phyloP scores from a whole-genome alignment of 805 yeast genomes.

The Yarrowia sp. region DNA sequence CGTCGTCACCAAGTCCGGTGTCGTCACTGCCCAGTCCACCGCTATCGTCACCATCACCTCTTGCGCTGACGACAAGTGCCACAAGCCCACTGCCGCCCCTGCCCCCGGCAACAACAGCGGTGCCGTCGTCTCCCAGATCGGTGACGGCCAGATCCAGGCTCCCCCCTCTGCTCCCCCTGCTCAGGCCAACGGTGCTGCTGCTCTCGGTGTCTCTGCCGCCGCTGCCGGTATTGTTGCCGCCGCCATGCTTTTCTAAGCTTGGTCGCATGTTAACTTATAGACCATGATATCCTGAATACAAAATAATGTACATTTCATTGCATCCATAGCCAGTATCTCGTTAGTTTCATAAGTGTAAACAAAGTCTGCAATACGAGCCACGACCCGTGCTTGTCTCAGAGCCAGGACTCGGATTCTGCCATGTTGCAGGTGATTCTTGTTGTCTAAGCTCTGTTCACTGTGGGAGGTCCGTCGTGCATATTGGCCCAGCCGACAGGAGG shows the following conservation, averaged over 20 bases:
- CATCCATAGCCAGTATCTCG: too few species aligned
- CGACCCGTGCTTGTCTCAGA: too few species aligned
- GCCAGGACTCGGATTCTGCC: too few species aligned
- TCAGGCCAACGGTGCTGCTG: constrained; percentile 23
- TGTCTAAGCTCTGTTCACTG: too few species aligned
- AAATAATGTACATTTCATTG: too few species aligned
- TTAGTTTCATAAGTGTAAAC: too few species aligned
- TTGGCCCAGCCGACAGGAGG: too few species aligned
- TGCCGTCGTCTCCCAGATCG: constrained; percentile 6
- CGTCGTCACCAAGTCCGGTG: constrained; percentile 7
- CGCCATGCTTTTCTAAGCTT: constrained; percentile 17
- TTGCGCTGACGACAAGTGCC: constrained; percentile 25
- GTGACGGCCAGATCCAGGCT: constrained; percentile 20
- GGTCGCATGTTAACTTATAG: background rate
- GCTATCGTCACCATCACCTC: constrained; percentile 26
- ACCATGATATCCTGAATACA: background rate
- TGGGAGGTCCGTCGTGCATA: too few species aligned
- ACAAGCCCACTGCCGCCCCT: constrained; percentile 26
- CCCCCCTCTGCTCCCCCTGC: constrained; percentile 13
- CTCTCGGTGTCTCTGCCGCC: constrained; percentile 2
- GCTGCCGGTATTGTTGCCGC: constrained; percentile 21
- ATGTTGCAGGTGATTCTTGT: too few species aligned
- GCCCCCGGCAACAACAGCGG: constrained; percentile 21
- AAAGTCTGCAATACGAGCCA: too few species aligned
- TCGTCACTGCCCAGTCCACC: constrained; percentile 27